Evolutionary conservation across 2,329 filamentous ascomycete species (phyloP).

Genomic region (Diaporthe nobilis): DNA sequence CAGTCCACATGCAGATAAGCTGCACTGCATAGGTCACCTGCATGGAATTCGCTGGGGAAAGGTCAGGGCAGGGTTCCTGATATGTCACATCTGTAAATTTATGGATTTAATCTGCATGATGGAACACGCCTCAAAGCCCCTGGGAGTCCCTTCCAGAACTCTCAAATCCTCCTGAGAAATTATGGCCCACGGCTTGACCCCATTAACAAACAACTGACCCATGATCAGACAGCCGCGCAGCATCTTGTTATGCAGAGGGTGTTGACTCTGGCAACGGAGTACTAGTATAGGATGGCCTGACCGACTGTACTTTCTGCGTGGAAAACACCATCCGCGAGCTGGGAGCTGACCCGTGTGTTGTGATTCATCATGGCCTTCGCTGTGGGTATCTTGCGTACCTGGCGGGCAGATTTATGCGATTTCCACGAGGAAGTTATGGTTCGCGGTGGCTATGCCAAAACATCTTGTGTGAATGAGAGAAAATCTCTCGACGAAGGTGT

Average conservation of each 20-base stretch:
- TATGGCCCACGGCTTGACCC: background rate
- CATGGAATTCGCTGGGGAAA: background rate
- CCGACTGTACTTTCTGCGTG: background rate
- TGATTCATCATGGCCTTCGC: background rate
- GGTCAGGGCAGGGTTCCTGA: background rate
- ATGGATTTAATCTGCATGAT: background rate
- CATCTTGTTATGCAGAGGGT: background rate
- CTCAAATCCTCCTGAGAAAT: background rate
- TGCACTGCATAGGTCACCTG: background rate
- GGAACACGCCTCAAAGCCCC: too few relatives aligned
- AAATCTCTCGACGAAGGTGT: background rate
- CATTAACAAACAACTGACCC: background rate
- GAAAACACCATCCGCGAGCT: too few relatives aligned
- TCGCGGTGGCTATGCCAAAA: background rate
- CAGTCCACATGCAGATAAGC: background rate
- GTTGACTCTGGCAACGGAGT: background rate
- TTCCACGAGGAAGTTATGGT: too few relatives aligned
- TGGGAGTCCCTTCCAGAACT: too few relatives aligned
- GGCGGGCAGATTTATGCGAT: background rate
- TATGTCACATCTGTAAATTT: background rate
- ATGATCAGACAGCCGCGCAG: too few relatives aligned
- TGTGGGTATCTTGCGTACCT: background rate
- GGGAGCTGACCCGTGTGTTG: background rate
- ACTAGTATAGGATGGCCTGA: background rate
- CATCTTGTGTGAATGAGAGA: background rate